Base-by-base conservation (phyloP, 2,329 filamentous ascomycete genomes). In the Cadophora luteo-olivacea region DNA sequence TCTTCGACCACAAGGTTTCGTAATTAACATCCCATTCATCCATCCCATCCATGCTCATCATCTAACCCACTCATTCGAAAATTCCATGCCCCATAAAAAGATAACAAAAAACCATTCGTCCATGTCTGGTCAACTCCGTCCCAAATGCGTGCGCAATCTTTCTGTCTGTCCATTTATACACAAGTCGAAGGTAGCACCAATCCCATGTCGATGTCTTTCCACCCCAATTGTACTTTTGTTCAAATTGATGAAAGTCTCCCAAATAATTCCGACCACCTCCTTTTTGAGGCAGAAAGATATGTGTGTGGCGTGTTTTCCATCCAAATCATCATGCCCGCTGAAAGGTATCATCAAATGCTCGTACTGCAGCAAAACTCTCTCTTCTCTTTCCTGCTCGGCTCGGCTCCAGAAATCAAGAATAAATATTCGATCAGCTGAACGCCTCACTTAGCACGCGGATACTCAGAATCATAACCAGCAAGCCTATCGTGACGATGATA, bases 401-500 rank as follows among this genome's bases (percentile, higher is more conserved):
- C 6, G 32, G 12, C 33, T 48, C 12, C 51, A 22, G 24, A 14
- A 61, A 29, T 24, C 63, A 49, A 14, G 7, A 36, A 66, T 38
- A 24, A 61, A 41, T 16, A 63, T 61, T 54, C 49, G 58, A n/a
- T 75, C 68, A 77, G 49, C 72, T 72, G 64, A 78, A 78, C 41
- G 75, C 81, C 75, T 91, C 86, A 74, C 89, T 86, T 72, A 97
- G 82, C 67, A 97, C 86, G 74, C 90, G 87, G 78, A 97, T 96
- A 82, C 94, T 97, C 79, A 98, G 83, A 76, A 97, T 97, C 94
- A 98, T 98, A 77, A 97, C 92, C 71, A 99, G 84, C 80, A 98
- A 81, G 66, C 95, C 96, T 77, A 98, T 96, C 61, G 95, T 98
- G 64, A 98, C 95, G 70, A 98, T 91, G 75, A 99, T 97, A 72